Percentiles rank a stretch among this genome's conserved stretches.
Evolutionary conservation across 495 filamentous ascomycete species (phyloP).

Genomic region (Bombardia bombarda): DNA sequence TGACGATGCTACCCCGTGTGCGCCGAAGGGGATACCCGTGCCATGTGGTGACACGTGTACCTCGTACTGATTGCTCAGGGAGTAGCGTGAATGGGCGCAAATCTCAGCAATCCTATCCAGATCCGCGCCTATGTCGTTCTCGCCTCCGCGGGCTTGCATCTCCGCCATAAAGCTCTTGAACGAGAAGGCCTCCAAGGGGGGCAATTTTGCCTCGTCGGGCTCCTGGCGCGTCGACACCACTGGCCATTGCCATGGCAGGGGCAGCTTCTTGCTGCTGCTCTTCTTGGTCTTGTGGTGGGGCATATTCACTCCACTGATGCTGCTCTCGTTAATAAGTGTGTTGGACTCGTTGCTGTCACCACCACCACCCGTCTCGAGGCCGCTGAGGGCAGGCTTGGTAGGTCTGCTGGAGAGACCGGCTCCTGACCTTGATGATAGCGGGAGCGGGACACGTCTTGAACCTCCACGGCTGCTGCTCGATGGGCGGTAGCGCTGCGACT

Average conservation of each 20-base stretch:
- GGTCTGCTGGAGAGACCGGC: conserved; percentile 10
- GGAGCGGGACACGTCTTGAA: conserved; percentile 20
- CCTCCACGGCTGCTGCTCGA: conserved; percentile 17
- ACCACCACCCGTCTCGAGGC: conserved; percentile 11
- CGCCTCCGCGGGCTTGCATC: conserved; percentile 23
- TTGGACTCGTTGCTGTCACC: not conserved
- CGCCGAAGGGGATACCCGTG: conserved; percentile 31
- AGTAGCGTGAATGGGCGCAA: conserved; percentile 46
- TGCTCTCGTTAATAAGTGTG: not conserved
- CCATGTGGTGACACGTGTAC: conserved; percentile 51
- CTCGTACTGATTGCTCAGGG: conserved; percentile 50
- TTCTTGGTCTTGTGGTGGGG: conserved; percentile 23
- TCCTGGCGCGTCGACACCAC: conserved; percentile 8
- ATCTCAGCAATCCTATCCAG: conserved; percentile 52
- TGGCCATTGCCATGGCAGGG: conserved; percentile 18
- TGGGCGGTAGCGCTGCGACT: conserved; percentile 9
- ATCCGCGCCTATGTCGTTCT: conserved; percentile 34
- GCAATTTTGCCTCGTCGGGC: conserved; percentile 28
- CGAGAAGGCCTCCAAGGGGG: conserved; percentile 48
- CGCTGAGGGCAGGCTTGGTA: conserved; percentile 16
- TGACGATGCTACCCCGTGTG: not conserved
- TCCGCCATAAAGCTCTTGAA: conserved; percentile 51
- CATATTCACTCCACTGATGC: conserved; percentile 14
- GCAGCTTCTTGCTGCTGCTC: conserved; percentile 11
- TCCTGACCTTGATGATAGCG: conserved; percentile 12